Conservation (phyloP, 2,329 filamentous ascomycete genomes). For the Trichophyton benhamiae region DNA sequence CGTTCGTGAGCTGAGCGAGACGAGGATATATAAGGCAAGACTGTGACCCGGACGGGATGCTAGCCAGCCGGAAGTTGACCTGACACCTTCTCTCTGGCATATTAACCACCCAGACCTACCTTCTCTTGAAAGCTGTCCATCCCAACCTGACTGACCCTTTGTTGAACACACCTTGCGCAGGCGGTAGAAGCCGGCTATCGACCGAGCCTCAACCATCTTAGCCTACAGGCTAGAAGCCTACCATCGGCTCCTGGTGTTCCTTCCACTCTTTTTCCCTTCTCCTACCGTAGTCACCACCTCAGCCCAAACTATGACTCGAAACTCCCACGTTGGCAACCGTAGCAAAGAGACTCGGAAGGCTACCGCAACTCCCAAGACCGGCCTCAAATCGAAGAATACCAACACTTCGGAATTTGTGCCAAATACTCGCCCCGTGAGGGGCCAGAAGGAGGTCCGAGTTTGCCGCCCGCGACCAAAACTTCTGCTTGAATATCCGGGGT, state of each 20-base stretch:
- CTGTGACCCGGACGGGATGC: background rate
- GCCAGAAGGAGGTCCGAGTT: background rate
- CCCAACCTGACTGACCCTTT: background rate
- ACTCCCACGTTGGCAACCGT: background rate
- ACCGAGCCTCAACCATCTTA: background rate
- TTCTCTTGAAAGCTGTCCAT: background rate
- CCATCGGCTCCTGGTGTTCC: background rate
- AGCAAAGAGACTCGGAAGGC: background rate
- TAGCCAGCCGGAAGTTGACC: background rate
- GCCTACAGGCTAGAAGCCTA: background rate
- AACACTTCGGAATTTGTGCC: constrained; percentile 14
- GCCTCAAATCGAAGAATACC: background rate
- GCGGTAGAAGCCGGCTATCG: background rate
- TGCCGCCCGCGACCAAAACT: background rate
- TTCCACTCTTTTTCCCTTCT: background rate
- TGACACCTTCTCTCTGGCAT: background rate
- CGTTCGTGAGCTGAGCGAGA: background rate
- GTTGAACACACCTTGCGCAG: background rate
- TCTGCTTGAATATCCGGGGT: background rate
- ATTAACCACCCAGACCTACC: background rate
- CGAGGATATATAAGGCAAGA: background rate
- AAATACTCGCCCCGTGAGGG: constrained; percentile 18
- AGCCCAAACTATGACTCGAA: background rate
- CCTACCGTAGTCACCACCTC: background rate
- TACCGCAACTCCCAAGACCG: background rate